Conservation (phyloP, 345 rosid genomes). For the Sonneratia alba region DNA sequence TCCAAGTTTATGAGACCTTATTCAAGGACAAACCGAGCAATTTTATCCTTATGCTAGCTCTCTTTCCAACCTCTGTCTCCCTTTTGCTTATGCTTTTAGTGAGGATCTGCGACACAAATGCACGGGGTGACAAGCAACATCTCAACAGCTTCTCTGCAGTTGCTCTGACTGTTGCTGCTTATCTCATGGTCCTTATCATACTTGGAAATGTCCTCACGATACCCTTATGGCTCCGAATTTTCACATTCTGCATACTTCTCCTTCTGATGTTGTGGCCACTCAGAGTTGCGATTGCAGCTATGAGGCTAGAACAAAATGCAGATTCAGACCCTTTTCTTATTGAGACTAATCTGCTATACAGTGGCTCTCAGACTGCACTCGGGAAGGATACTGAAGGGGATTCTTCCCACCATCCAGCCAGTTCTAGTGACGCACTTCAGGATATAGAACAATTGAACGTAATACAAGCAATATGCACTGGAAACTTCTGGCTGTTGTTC, state of each 20-base stretch:
- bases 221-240: conserved; percentile 36
- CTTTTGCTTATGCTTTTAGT: conserved; percentile 61
- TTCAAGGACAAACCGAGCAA: conserved; percentile 45
- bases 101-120: conserved; percentile 37
- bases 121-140: conserved; percentile 51
- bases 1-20: conserved; percentile 57
- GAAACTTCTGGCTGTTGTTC: conserved; percentile 66
- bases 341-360: background rate
- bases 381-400: background rate
- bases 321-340: conserved; percentile 9
- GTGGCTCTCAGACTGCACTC: background rate
- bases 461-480: conserved; percentile 33
- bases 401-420: background rate
- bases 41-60: conserved; percentile 59
- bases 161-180: conserved; percentile 55
- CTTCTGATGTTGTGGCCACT: conserved; percentile 51
- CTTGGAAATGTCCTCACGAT: conserved; percentile 42
- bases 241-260: conserved; percentile 34
- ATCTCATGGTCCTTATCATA: conserved; percentile 54
- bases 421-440: background rate
- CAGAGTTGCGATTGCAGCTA: conserved; percentile 46
- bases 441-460: conserved; percentile 33
- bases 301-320: conserved; percentile 24
- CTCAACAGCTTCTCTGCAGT: conserved; percentile 59
- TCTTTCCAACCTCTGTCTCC: conserved; percentile 49